Percentiles rank a stretch among this genome's conserved stretches.
Evolutionary conservation across 169 alveolate species (phyloP).

Genomic region (Cryptosporidium xiaoi): DNA sequence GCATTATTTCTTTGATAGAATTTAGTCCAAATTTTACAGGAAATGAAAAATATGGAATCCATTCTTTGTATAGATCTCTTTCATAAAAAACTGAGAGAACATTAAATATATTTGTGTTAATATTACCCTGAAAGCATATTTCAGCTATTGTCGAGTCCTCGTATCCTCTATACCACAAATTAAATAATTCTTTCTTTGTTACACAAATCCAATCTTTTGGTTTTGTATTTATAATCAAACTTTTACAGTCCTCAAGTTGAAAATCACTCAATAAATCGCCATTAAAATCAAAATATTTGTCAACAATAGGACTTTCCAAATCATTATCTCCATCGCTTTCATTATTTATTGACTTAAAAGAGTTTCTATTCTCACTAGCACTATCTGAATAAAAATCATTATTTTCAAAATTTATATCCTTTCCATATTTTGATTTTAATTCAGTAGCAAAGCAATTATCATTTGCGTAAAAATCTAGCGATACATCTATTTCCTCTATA

Average conservation of each 20-base stretch:
- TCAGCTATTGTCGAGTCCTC: conserved; percentile 60
- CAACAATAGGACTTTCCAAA: background rate
- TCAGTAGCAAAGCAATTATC: background rate
- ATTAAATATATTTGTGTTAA: conserved; percentile 48
- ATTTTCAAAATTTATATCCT: background rate
- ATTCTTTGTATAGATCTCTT: conserved; percentile 62
- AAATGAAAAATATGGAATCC: conserved; percentile 59
- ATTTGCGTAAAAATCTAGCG: conserved; percentile 16
- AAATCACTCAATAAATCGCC: conserved; percentile 19
- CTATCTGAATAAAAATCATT: conserved; percentile 5
- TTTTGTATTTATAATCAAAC: conserved; percentile 28
- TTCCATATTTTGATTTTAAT: background rate
- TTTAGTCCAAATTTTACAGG: conserved; percentile 64
- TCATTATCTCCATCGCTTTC: background rate
- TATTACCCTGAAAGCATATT: conserved; percentile 59
- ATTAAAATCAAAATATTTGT: conserved; percentile 21
- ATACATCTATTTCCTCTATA: conserved; percentile 13
- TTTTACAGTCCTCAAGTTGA: conserved; percentile 24
- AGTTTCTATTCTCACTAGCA: conserved; percentile 6
- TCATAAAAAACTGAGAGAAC: conserved; percentile 66
- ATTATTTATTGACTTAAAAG: conserved; percentile 31
- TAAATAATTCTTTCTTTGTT: conserved; percentile 25
- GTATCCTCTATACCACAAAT: conserved; percentile 55
- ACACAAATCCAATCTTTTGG: conserved; percentile 40
- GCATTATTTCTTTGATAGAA: conserved; percentile 42